Conservation (phyloP, 768 basidiomycete genomes). For the Russula griseocarnosa region DNA sequence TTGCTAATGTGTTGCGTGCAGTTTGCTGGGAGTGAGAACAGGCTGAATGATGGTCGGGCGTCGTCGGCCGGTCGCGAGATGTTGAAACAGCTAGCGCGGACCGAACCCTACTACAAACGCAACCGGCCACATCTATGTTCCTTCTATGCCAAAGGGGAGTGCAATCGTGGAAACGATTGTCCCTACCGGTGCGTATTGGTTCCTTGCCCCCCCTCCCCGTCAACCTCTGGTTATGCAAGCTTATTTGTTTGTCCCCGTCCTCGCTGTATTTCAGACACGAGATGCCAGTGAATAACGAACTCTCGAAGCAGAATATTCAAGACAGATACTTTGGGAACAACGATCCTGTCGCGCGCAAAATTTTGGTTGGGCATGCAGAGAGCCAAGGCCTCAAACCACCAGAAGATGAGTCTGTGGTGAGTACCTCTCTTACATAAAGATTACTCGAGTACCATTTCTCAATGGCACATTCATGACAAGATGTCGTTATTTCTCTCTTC, state of each 20-base stretch:
- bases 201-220: not conserved
- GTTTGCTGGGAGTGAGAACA: slow-evolving; percentile 69
- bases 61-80: slow-evolving; percentile 90
- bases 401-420: slow-evolving; percentile 79
- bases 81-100: slow-evolving; percentile 90
- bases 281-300: slow-evolving; percentile 73
- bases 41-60: slow-evolving; percentile 56
- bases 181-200: slow-evolving; percentile 65
- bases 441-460: not conserved
- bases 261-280: slow-evolving; percentile 63
- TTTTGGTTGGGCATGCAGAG: slow-evolving; percentile 75
- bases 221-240: not conserved
- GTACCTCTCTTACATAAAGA: slow-evolving; percentile 35
- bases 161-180: slow-evolving; percentile 86
- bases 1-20: too few relatives aligned
- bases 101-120: slow-evolving; percentile 96
- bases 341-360: slow-evolving; percentile 93
- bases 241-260: not conserved
- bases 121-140: slow-evolving; percentile 93
- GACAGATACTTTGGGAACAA: slow-evolving; percentile 91
- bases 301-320: slow-evolving; percentile 88
- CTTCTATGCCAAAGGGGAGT: slow-evolving; percentile 94
- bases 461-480: slow-evolving; percentile 39
- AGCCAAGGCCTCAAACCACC: slow-evolving; percentile 82
- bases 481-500: slow-evolving; percentile 84